Evolutionary conservation across 78 protist species (phyloP).

Genomic region (Dictyostelium brefeldianum): DNA sequence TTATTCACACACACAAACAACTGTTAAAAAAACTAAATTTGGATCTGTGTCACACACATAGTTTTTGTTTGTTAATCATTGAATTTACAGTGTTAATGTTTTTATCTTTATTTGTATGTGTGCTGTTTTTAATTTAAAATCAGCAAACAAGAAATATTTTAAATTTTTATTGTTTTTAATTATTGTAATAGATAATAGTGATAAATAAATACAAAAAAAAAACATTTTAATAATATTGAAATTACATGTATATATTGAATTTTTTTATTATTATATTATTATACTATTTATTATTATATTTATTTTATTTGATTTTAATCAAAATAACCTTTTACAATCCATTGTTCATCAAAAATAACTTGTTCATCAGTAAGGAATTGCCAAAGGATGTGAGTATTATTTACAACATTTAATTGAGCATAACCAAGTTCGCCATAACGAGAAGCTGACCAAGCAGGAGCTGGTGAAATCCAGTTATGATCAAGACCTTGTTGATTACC

Average conservation of each 20-base stretch:
- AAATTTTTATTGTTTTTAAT: too few species aligned
- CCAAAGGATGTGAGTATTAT: conserved; percentile 60
- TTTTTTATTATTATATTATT: background rate
- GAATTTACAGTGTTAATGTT: too few species aligned
- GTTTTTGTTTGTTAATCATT: too few species aligned
- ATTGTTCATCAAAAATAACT: conserved; percentile 38
- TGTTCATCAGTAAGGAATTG: conserved; percentile 33
- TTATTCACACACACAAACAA: too few species aligned
- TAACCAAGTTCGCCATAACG: conserved; percentile 26
- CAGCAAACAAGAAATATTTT: too few species aligned
- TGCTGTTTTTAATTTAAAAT: too few species aligned
- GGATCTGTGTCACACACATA: too few species aligned
- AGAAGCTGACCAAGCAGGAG: conserved; percentile 42
- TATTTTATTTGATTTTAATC: conserved; percentile 13
- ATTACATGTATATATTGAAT: background rate
- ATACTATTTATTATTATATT: background rate
- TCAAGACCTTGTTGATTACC: conserved; percentile 78
- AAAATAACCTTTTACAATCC: conserved; percentile 78
- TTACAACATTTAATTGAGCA: conserved; percentile 27
- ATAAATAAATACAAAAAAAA: background rate
- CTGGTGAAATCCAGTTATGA: conserved; percentile 19
- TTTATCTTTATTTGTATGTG: too few species aligned
- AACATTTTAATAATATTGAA: background rate
- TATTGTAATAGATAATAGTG: too few species aligned
- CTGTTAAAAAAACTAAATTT: too few species aligned